phyloP scores from a whole-genome alignment of 148 eudicot genomes.

The Chenopodium album region DNA sequence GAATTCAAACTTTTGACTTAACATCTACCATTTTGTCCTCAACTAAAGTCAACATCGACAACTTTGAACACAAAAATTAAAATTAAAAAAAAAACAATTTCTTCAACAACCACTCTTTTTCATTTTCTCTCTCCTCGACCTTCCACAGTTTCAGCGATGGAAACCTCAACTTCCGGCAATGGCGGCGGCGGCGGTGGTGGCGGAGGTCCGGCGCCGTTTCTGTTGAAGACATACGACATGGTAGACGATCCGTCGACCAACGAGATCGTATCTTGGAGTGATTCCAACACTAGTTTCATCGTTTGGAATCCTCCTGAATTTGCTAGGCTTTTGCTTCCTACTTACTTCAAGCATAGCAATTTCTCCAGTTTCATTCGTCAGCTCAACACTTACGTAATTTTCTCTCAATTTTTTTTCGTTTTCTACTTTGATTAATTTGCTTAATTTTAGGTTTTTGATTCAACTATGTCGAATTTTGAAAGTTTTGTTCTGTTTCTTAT shows the following conservation, averaged over 20 bases:
- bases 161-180: slow-evolving; percentile 36
- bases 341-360: slow-evolving; percentile 82
- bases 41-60: neutral
- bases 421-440: neutral
- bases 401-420: neutral
- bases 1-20: no score
- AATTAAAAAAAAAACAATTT: neutral
- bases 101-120: neutral
- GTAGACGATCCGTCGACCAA: slow-evolving; percentile 70
- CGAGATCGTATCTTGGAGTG: slow-evolving; percentile 78
- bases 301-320: slow-evolving; percentile 92
- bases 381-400: slow-evolving; percentile 77
- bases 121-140: neutral
- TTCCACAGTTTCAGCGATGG: slow-evolving; percentile 35
- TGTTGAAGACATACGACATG: slow-evolving; percentile 88
- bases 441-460: neutral
- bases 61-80: neutral
- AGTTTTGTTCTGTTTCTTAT: neutral
- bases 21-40: no score
- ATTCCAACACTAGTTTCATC: slow-evolving; percentile 51
- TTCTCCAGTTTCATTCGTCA: slow-evolving; percentile 96
- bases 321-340: slow-evolving; percentile 63
- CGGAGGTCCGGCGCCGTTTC: slow-evolving; percentile 86
- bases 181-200: slow-evolving; percentile 48
- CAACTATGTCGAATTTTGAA: no score